Base-by-base conservation (phyloP, 2,329 filamentous ascomycete species). In the Ceratocystis smalleyi region DNA sequence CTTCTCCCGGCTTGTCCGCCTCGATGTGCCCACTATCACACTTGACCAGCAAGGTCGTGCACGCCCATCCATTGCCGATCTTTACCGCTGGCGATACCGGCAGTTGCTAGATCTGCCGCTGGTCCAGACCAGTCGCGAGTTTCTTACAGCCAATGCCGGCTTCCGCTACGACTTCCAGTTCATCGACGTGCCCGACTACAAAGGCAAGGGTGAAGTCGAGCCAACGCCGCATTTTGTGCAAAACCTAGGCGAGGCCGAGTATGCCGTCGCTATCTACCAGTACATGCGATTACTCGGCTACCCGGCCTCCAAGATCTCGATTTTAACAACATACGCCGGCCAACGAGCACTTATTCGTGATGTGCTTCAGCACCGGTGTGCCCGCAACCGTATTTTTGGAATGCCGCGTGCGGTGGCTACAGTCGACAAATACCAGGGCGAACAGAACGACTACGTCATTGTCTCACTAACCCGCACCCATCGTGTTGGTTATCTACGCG, bases 381-480 rank as follows among this genome's bases (percentile, higher is more conserved):
- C 85, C 45, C 87, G 83, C 70, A 95, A 91, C 70, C 77, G 85
- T 1, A 77, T 97, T 22, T 99, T 99, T 75, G 91, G 92, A 7
- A 77, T 96, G 74, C 94, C 94, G 19, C 88, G 86, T 74, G 86
- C 88, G 63, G 89, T 99, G 32, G 91, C 89, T 2, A 99, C 95
- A 4, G 92, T 99, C 68, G 94, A 99, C 77, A 96, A 96, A 74
- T 99, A 97, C 71, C 94, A 99, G 77, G 95, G 94, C 73, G 94
- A 99, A 78, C 94, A 99, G 75, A 99, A 99, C 75, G 94, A 99
- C 72, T 97, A 96, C 71, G 84, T 99, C 69, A 95, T 99, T 70
- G 83, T 99, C 64, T 96, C 91, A 4, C 82, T 99, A 59, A 94
- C 91, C 15, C 84, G 94, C 67, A 97, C 95, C 12, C 88, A 86